phyloP scores from a whole-genome alignment of 495 filamentous ascomycete genomes.

The Lophium mytilinum region DNA sequence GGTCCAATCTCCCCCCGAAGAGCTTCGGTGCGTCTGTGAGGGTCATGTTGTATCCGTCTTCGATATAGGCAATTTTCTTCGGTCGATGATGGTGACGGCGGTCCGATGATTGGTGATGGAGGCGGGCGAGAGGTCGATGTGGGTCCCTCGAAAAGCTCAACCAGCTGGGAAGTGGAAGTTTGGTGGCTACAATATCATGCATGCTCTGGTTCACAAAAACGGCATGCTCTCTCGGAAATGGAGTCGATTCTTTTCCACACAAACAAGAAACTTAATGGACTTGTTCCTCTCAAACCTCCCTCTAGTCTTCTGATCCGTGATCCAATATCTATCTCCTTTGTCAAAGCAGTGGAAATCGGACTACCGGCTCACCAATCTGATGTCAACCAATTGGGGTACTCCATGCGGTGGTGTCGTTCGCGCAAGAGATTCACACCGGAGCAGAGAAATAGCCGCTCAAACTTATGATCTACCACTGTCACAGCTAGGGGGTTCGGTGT shows the following conservation, averaged over 20 bases:
- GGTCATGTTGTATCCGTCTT: conserved; percentile 97
- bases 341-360: too few relatives aligned
- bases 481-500: too few relatives aligned
- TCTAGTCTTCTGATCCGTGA: too few relatives aligned
- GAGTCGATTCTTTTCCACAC: conserved; percentile 20
- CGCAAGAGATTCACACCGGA: too few relatives aligned
- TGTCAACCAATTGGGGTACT: too few relatives aligned
- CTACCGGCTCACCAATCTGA: too few relatives aligned
- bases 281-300: too few relatives aligned
- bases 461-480: too few relatives aligned
- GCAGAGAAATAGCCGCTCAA: too few relatives aligned
- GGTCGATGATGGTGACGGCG: conserved; percentile 7
- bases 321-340: too few relatives aligned
- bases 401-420: too few relatives aligned
- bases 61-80: conserved; percentile 38
- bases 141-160: neutral
- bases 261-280: conserved; percentile 2
- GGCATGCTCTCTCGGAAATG: conserved; percentile 27
- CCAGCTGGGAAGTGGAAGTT: conserved; percentile 7
- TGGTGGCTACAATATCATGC: conserved; percentile 10
- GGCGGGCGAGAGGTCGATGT: neutral
- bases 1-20: conserved; percentile 85
- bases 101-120: neutral
- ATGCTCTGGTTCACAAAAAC: conserved; percentile 22
- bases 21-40: conserved; percentile 94